A percentile compares a stretch with the other conserved stretches of the same genome.
These are phyloP conservation scores for Globisporangium ultimum DNA, from an alignment of 352 stramenopile species.

Conservation along the genomic window DNA sequence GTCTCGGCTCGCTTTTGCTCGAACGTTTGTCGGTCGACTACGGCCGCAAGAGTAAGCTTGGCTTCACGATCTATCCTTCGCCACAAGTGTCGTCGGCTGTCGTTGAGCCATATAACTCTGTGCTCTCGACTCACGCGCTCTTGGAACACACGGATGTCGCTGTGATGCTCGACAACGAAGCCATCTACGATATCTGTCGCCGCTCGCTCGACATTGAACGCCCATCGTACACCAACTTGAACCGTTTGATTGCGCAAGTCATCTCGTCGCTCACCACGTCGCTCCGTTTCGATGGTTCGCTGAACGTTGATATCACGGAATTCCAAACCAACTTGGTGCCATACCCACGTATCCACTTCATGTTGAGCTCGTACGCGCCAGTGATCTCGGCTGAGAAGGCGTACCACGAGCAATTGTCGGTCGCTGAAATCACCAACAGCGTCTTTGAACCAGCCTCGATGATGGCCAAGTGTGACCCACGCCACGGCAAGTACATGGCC, in stretches of 20 bases:
- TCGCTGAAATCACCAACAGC: slow-evolving; percentile 96
- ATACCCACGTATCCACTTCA: slow-evolving; percentile 95
- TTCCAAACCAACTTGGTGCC: no score
- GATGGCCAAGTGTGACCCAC: no score
- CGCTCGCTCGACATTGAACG: slow-evolving; percentile 97
- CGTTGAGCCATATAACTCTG: slow-evolving; percentile 98
- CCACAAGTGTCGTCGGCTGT: slow-evolving; percentile 96
- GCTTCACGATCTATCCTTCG: slow-evolving; percentile 97
- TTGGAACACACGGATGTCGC: slow-evolving; percentile 97
- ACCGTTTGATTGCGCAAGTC: slow-evolving; percentile 96
- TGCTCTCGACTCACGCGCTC: slow-evolving; percentile 96
- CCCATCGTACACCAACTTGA: slow-evolving; percentile 99
- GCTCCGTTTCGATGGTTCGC: slow-evolving; percentile 96
- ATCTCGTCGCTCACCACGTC: slow-evolving; percentile 98
- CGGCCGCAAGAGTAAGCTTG: slow-evolving; percentile 97
- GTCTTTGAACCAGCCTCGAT: slow-evolving; percentile 89
- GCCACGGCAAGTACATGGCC: slow-evolving; percentile 95
- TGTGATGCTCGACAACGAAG: slow-evolving; percentile 98
- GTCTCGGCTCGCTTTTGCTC: slow-evolving; percentile 95
- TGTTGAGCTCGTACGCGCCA: slow-evolving; percentile 95
- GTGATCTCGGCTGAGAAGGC: slow-evolving; percentile 57
- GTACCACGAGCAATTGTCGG: slow-evolving; percentile 94
- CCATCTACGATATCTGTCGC: slow-evolving; percentile 98
- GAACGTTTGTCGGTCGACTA: slow-evolving; percentile 98
- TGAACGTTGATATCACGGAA: no score